phyloP scores from a whole-genome alignment of 2,329 filamentous ascomycete genomes.

The Ilyonectria destructans region DNA sequence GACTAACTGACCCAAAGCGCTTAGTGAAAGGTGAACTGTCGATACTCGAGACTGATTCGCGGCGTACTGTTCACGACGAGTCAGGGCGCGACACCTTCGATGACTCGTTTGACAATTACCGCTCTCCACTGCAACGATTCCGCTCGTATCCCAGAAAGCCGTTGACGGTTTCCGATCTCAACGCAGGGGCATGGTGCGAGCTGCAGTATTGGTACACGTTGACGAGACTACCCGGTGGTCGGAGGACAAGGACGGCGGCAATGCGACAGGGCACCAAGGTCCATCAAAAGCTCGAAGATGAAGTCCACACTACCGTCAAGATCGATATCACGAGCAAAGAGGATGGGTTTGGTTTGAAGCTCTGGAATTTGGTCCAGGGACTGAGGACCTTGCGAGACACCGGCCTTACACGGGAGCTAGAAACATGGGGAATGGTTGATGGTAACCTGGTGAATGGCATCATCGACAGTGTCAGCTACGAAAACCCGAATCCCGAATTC shows the following conservation, averaged over 20 bases:
- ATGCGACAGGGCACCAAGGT: conserved; percentile 89
- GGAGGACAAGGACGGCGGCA: conserved; percentile 81
- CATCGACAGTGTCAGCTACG: conserved; percentile 88
- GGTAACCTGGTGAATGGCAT: conserved; percentile 90
- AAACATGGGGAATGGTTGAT: conserved; percentile 89
- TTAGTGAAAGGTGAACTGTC: conserved; percentile 70
- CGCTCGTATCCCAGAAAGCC: conserved; percentile 83
- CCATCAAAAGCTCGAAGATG: conserved; percentile 87
- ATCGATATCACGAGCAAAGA: conserved; percentile 83
- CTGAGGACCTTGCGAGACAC: conserved; percentile 80
- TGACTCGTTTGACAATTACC: conserved; percentile 51
- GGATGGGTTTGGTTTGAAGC: conserved; percentile 84
- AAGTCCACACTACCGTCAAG: conserved; percentile 84
- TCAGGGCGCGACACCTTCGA: conserved; percentile 15
- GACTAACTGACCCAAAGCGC: conserved; percentile 78
- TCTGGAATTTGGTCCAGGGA: conserved; percentile 95
- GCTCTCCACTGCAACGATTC: conserved; percentile 82
- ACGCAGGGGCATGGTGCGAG: conserved; percentile 95
- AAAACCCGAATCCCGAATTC: conserved; percentile 81
- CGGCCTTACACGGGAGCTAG: conserved; percentile 82
- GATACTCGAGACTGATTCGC: conserved; percentile 37
- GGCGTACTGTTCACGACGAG: conserved; percentile 36
- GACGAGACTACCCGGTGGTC: conserved; percentile 79
- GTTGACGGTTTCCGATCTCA: conserved; percentile 89
- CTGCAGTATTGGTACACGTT: conserved; percentile 93